These are phyloP conservation scores for Cryphonectria radicalis DNA, from an alignment of 2,329 filamentous ascomycete species.

Conservation along the genomic window DNA sequence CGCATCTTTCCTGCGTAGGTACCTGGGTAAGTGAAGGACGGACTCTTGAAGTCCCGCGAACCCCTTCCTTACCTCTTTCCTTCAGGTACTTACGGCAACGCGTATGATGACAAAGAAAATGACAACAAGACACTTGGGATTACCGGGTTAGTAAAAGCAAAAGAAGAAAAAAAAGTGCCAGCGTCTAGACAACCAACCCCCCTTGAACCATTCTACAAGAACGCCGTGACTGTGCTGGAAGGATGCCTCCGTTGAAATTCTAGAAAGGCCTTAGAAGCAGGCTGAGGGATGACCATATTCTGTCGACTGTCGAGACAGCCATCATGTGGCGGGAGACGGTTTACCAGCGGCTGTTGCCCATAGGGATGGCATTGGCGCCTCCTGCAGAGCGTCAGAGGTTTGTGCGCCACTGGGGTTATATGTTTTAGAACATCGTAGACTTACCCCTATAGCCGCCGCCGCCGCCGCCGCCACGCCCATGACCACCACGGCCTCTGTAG, in stretches of 20 bases:
- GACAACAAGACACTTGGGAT: conserved; percentile 21
- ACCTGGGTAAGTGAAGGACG: conserved; percentile 10
- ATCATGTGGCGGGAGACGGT: conserved; percentile 18
- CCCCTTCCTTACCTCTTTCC: conserved; percentile 12
- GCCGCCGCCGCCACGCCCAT: conserved; percentile 51
- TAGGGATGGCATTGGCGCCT: conserved; percentile 55
- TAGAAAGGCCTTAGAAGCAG: conserved; percentile 17
- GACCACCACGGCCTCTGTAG: conserved; percentile 64
- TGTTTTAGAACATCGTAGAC: conserved; percentile 18
- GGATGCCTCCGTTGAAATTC: conserved; percentile 21
- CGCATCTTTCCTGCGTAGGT: neutral
- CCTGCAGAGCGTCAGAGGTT: conserved; percentile 31
- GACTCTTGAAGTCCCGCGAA: neutral
- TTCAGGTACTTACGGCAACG: conserved; percentile 2
- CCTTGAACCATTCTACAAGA: conserved; percentile 27
- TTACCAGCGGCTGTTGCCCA: conserved; percentile 58
- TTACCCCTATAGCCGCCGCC: conserved; percentile 32
- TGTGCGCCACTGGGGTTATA: conserved; percentile 22
- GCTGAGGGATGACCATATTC: neutral
- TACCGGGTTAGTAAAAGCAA: conserved; percentile 25
- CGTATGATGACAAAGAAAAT: conserved; percentile 10
- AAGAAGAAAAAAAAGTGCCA: conserved; percentile 24
- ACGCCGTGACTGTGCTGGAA: conserved; percentile 29
- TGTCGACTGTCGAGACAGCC: neutral
- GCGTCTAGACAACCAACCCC: conserved; percentile 25